Base-by-base conservation (phyloP, 2,329 filamentous ascomycete species). In the Colletotrichum spaethianum region DNA sequence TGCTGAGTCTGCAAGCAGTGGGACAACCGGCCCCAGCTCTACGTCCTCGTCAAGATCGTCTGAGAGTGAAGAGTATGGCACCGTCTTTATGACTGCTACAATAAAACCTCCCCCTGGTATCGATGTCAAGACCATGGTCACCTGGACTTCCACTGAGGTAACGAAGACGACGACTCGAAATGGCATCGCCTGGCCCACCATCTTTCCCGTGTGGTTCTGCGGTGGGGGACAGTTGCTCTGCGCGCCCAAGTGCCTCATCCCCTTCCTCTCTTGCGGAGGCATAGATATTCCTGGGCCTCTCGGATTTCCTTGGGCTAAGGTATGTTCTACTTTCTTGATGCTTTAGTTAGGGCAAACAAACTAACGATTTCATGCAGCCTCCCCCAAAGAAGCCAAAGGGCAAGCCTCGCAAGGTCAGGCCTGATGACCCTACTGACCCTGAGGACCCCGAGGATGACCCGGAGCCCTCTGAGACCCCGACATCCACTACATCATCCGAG, bases 281-380 rank as follows among this genome's bases (percentile, higher is more conserved):
- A 3, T 57, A 11, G 40, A 57, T 16, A 12, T 36, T 14, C 66
- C 66, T 2, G 66, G 66, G 4, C 60, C 66, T 3, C 50, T 57
- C 2, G 66, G 66, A 3, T 69, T 69, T 26, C 60, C 66, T 0
- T 69, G 70, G 77, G 75, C 79, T 67, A 81, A 81, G 80, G 80
- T 82, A 75, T 63, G 76, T 36, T 9, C 44, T 50, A 8, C 12
- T 8, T 14, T 18, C 6, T 9, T 16, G 52, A 16, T 18, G 6
- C 4, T 38, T 26, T 2, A 48, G 79, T n/a, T 7, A 4, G 16
- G 23, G 12, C 12, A 8, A 3, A 20, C 14, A 16, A 28, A 33
- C 42, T 69, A 14, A 69, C 61, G 2, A 18, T n/a, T 1, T 0
- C 6, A 18, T 14, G 2, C 9, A 69, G 66, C 66, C 66, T 16